These are phyloP conservation scores for Pyrenochaeta sp. DNA, from an alignment of 2,329 filamentous ascomycete species.

Conservation along the genomic window DNA sequence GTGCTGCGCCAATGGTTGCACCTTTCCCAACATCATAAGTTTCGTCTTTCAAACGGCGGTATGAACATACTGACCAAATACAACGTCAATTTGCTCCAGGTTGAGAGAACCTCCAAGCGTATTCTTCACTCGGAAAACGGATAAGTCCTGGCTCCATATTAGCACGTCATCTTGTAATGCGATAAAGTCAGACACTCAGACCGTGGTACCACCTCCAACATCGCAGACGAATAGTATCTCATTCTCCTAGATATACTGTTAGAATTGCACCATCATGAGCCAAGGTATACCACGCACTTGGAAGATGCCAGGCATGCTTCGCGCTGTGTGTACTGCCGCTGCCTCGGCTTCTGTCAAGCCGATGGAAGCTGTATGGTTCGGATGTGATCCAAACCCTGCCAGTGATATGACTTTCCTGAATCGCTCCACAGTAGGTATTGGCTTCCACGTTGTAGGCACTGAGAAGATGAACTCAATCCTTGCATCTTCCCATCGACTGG, in stretches of 20 bases:
- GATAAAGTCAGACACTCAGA: conserved; percentile 35
- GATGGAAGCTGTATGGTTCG: conserved; percentile 52
- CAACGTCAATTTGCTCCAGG: conserved; percentile 46
- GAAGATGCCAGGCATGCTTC: conserved; percentile 33
- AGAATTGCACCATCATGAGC: conserved; percentile 16
- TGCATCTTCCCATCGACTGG: conserved; percentile 50
- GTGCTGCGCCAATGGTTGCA: conserved; percentile 48
- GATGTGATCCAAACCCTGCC: conserved; percentile 58
- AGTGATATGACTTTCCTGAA: conserved; percentile 59
- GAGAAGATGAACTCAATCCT: conserved; percentile 64
- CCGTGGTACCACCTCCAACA: conserved; percentile 59
- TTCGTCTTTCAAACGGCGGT: not conserved
- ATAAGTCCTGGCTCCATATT: conserved; percentile 15
- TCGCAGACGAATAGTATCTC: conserved; percentile 61
- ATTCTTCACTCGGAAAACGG: conserved; percentile 43
- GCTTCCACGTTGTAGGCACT: conserved; percentile 66
- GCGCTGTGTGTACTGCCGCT: conserved; percentile 59
- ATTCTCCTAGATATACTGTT: conserved; percentile 24
- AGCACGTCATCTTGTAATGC: not conserved
- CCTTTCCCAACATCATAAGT: conserved; percentile 36
- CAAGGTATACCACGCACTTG: conserved; percentile 11
- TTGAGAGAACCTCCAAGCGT: conserved; percentile 30
- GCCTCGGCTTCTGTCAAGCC: conserved; percentile 63
- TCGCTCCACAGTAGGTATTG: conserved; percentile 58
- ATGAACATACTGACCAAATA: conserved; percentile 32